These are phyloP conservation scores for Hypoxylon perforatum DNA, from an alignment of 495 filamentous ascomycete species.

Conservation along the genomic window DNA sequence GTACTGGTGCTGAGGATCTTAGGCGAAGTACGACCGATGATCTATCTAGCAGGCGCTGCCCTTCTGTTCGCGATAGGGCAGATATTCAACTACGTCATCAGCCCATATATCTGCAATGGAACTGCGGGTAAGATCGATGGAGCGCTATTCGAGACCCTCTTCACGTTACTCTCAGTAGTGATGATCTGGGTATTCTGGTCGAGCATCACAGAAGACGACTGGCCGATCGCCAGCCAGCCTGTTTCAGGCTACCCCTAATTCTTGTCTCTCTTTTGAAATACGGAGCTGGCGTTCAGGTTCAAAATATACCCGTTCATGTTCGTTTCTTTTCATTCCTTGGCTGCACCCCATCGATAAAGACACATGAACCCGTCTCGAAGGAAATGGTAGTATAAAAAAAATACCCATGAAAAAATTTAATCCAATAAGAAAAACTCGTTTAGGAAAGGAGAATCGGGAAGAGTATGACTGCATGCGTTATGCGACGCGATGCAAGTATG, in stretches of 20 bases:
- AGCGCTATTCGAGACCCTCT: conserved; percentile 90
- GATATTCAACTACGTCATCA: conserved; percentile 95
- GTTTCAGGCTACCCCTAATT: conserved; percentile 44
- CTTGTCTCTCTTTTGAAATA: conserved; percentile 34
- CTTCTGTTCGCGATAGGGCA: conserved; percentile 91
- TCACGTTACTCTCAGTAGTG: conserved; percentile 84
- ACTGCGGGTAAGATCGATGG: conserved; percentile 89
- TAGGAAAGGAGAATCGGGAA: not conserved
- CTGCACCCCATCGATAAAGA: conserved; percentile 17
- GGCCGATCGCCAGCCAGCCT: conserved; percentile 69
- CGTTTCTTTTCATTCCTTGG: conserved; percentile 43
- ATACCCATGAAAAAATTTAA: conserved; percentile 30
- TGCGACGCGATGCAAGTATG: conserved; percentile 34
- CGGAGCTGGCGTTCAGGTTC: conserved; percentile 45
- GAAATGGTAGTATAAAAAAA: conserved; percentile 33
- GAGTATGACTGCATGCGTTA: conserved; percentile 35
- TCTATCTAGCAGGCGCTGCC: conserved; percentile 78
- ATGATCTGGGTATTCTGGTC: conserved; percentile 96
- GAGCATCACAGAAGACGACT: conserved; percentile 99
- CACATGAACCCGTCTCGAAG: conserved; percentile 11
- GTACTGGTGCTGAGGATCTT: conserved; percentile 85
- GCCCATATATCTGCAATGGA: conserved; percentile 85
- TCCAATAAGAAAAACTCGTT: conserved; percentile 31
- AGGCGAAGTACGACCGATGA: conserved; percentile 87
- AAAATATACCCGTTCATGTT: conserved; percentile 50